Evolutionary conservation across 305 asterid species (phyloP), one percentile per base, ranked within the genome.

Genomic region (Striga hermonthica): DNA sequence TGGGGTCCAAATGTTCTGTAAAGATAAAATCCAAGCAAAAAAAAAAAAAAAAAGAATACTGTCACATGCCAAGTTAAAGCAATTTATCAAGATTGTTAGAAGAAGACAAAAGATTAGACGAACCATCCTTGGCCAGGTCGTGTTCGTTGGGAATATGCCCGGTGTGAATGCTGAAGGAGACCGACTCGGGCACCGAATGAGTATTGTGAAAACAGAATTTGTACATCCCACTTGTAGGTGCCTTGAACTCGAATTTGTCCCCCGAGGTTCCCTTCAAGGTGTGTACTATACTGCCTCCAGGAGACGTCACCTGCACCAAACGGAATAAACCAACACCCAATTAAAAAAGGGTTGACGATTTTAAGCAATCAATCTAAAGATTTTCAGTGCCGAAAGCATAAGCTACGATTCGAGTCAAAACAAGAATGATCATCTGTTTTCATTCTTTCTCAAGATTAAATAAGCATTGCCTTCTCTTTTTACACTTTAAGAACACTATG

Each of bases 161-260:
- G 5, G 80, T 76, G 40, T 89, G 98, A 52, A 92, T 86, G 81
- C 80, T 75, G 87, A 92, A 92, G 58, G 98, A 87, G 75, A 92
- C 96, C 0, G 91, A 67, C 81, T 92, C 97, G 8, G 96, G 95
- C 34, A 81, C 57, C 10, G 87, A 78, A 12, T 83, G 67, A 58
- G 96, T 83, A 68, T 92, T 92, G 60, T 87, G 90, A 81, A 92
- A 92, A 79, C 98, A 92, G 48, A 92, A 92, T 78, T 87, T 92
- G 82, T 89, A 80, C 97, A 92, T 87, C 74, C 98, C 98, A 67
- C 68, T 78, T 72, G 65, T 66, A 55, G 96, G 84, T 68, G 92
- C 91, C 80, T 79, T 90, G 35, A 90, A 84, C 70, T 87, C 88
- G 64, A 90, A 90, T 70, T 87, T 90, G 22, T 84, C 84, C 62